Base-by-base conservation (phyloP, 176 grass and related monocot genomes). In the Triticum urartu region DNA sequence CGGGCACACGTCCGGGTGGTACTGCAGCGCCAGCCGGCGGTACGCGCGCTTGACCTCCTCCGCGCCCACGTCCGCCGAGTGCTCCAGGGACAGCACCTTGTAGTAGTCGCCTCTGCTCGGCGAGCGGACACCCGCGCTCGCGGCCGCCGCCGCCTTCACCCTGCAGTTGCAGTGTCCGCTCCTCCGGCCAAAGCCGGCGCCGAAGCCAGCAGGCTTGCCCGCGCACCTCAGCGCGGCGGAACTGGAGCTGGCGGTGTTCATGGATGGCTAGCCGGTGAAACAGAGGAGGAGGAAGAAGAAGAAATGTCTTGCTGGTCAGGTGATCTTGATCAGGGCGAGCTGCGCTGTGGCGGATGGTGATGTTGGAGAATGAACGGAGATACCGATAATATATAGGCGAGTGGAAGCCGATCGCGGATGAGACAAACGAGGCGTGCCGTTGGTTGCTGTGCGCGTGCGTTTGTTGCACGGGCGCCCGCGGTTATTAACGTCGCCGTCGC, bases 31-130 rank as follows among this genome's bases (percentile, higher is more conserved):
- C 80, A 93, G 75, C 24, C 91, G 90, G 66, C 91, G 88, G 85
- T 98, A 98, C 8, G 91, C 91, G 21, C 90, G 89, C 91, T 85
- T 90, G 73, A 98, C 83, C 68, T 88, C 91, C 39, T 90, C 95
- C 9, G 65, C 64, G 40, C 89, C 93, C n/a, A 83, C 87, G 8
- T 26, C 83, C 79, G 61, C 73, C 34, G 85, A 38, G 33, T 50
- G 78, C 52, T 92, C 87, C n/a, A 94, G 89, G 18, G 89, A 91
- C 63, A 94, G 68, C 68, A 91, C 85, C 79, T 66, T 56, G 85
- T 94, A 92, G 80, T 87, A 89, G 89, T 91, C 87, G 3, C 6
- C 45, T n/a, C 9, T 38, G 56, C 65, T 63, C 11, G 20, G 4
- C 42, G 68, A 15, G 28, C 20, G 48, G 13, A 35, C 10, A 3